Evolutionary conservation across 768 basidiomycete genomes (phyloP).

Genomic region (Nidularia pulvinata): DNA sequence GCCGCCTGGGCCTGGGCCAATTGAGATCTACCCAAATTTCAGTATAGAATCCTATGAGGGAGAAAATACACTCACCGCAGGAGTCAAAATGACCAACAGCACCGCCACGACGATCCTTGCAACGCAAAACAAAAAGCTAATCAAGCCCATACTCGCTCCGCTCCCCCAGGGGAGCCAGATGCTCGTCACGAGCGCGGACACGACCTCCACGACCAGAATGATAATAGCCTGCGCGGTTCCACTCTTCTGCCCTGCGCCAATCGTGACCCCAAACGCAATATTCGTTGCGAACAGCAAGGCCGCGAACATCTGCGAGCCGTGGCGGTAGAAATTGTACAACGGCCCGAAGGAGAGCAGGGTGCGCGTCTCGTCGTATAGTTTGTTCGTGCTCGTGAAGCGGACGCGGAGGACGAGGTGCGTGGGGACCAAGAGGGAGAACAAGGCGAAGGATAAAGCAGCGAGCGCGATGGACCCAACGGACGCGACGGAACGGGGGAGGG

Average conservation of each 20-base stretch:
- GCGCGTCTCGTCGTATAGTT: conserved; percentile 93
- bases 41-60: not conserved
- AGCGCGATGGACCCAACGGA: conserved; percentile 69
- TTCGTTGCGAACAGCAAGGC: conserved; percentile 81
- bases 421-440: conserved; percentile 81
- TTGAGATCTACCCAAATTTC: conserved; percentile 60
- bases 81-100: conserved; percentile 86
- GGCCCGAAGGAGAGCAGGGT: conserved; percentile 90
- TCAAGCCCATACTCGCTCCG: conserved; percentile 95
- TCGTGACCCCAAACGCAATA: conserved; percentile 77
- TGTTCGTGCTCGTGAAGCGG: conserved; percentile 77
- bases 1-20: conserved; percentile 77
- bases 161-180: conserved; percentile 97
- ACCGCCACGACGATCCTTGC: conserved; percentile 90
- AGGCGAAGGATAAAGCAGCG: conserved; percentile 77
- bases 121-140: conserved; percentile 93
- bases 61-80: conserved; percentile 59
- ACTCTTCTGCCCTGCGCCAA: conserved; percentile 88
- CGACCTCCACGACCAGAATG: conserved; percentile 87
- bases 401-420: conserved; percentile 76
- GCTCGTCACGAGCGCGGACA: conserved; percentile 84
- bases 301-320: conserved; percentile 89
- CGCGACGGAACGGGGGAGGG: conserved; percentile 47
- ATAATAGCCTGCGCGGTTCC: conserved; percentile 93
- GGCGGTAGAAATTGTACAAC: conserved; percentile 93